Evolutionary conservation across 2,329 filamentous ascomycete genomes (phyloP), one percentile per base, ranked within the genome.

Genomic region (Fusarium sp.): DNA sequence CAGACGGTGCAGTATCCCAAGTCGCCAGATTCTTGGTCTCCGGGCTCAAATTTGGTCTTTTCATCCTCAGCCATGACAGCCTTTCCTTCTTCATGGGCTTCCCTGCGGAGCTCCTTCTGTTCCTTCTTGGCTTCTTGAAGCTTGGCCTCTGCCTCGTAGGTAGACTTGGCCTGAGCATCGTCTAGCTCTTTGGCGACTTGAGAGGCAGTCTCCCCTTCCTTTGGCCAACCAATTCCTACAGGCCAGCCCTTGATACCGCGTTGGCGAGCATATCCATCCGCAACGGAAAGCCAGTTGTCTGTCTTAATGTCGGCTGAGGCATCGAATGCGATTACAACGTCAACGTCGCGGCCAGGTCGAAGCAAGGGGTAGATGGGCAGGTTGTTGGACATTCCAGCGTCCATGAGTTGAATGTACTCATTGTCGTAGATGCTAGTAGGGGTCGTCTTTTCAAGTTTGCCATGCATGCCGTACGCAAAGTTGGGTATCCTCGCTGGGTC

Each of bases 361-460:
- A 99, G 90, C 4, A 98, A 88, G 0, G 97, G 97, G 81, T 99
- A 99, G 47, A 98, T 95, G 2, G 97, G 97, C 10, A 99, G 87
- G 79, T 99, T 99, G 81, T 99, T 98, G 74, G 94, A 97, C 97
- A 99, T 99, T 60, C 97, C 97, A 2, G 97, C 95, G 82, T 99
- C 97, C 95, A 98, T 98, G 17, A 96, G 88, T 73, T 94, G 92
- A 20, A 96, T 87, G 80, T 97, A 93, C 52, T 92, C 87, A 15
- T 87, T 88, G 20, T 90, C 86, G 77, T 94, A 91, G 43, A 98
- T 90, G 67, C 90, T 95, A 35, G 92, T 90, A 0, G 97, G 95
- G n/a, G 93, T 93, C 0, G 94, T 94, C 1, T 89, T 83, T 1
- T 95, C 93, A 8, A 99, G 86, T 70, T 90, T 87, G 14, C 90